These are phyloP conservation scores for Cavenderia fasciculata DNA, from an alignment of 78 protist species.

Conservation along the genomic window DNA sequence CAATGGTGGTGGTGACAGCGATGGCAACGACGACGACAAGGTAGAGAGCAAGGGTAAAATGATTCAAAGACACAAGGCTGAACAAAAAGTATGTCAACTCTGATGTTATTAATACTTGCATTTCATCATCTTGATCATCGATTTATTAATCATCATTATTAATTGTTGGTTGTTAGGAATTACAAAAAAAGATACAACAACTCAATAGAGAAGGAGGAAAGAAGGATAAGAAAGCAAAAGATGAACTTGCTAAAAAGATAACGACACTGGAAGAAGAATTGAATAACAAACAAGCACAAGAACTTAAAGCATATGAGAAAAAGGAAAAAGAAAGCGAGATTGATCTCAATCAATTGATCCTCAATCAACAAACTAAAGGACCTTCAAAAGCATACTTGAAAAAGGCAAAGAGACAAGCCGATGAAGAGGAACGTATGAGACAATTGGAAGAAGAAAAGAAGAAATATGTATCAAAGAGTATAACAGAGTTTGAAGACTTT, in stretches of 20 bases:
- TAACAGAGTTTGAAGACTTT: conserved; percentile 25
- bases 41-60: conserved; percentile 73
- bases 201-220: conserved; percentile 42
- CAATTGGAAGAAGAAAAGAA: conserved; percentile 68
- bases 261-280: conserved; percentile 74
- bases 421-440: conserved; percentile 50
- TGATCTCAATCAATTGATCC: background rate
- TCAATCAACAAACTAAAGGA: background rate
- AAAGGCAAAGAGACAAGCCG: conserved; percentile 18
- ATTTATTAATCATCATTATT: no score
- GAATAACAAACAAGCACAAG: conserved; percentile 37
- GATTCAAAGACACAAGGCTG: conserved; percentile 79
- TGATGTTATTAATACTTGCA: no score
- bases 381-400: conserved; percentile 52
- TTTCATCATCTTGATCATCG: no score
- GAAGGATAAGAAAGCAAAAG: conserved; percentile 78
- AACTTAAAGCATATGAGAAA: conserved; percentile 32
- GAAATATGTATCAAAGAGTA: conserved; percentile 50
- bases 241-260: conserved; percentile 25
- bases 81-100: conserved; percentile 3
- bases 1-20: background rate
- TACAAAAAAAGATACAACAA: conserved; percentile 68
- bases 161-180: no score
- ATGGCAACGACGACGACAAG: conserved; percentile 1
- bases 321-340: background rate